Evolutionary conservation across 371 early-diverging fungal species (phyloP), one percentile per base, ranked within the genome.

Genomic region (Saksenaea oblongispora): DNA sequence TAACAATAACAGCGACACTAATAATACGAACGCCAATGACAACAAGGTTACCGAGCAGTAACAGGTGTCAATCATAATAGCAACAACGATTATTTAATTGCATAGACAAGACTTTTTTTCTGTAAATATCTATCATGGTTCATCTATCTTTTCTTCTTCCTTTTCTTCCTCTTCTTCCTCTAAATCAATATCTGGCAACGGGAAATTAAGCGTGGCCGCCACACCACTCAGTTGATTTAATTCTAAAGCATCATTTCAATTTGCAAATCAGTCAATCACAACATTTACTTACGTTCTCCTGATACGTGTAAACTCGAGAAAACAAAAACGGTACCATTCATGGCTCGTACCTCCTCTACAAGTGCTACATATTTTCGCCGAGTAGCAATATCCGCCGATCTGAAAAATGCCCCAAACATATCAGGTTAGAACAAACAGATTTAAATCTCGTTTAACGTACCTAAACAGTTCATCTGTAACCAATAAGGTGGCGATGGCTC

Each of bases 251-350:
- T 5, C 28, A 4, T 7, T 9, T 62, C 17, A 41, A 15, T 28
- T 47, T 54, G 14, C 55, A 24, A 36, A 2, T 35, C 57, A 35
- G 2, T 31, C 10, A 44, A 3, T 56, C 3, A 34, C 41, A 4
- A 8, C 3, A 14, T 61, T 53, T 7, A 73, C 88, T 82, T 84
- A 89, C 90, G 95, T 81, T 97, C 99, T 37, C 97, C 98, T 0
- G 95, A 92, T 0, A 92, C 91, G 70, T 97, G 97, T 66, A 95
- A 75, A 58, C 93, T 92, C 11, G 97, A 96, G 67, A 97, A 95
- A 1, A 97, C 87, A 67, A 87, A 83, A 2, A 94, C 93, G 18
- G 82, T 86, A n/a, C 95, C 97, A 51, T 93, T 94, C 9, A 75
- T 74, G 15, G 79, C 79, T 64, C 93, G 85, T 1, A 95, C 92